These are phyloP conservation scores for Neofusicoccum kwambonambiense DNA, from an alignment of 2,329 filamentous ascomycete genomes.

Conservation along the genomic window DNA sequence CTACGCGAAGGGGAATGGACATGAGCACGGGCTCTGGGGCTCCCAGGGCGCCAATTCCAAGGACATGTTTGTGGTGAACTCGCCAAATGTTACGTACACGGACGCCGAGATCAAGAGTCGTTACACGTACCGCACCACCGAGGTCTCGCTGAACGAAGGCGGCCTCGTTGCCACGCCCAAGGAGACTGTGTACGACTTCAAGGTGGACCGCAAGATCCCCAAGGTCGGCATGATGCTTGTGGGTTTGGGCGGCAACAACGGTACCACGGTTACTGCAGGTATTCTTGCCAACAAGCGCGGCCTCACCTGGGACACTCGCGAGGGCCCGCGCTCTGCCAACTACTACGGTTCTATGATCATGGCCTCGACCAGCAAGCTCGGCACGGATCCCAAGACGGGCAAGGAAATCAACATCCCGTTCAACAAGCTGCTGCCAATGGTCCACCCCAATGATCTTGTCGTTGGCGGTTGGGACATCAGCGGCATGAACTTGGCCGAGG, in stretches of 20 bases:
- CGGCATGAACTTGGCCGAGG: slow-evolving; percentile 78
- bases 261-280: slow-evolving; percentile 92
- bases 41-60: slow-evolving; percentile 41
- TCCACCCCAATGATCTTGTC: slow-evolving; percentile 92
- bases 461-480: slow-evolving; percentile 98
- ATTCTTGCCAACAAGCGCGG: slow-evolving; percentile 91
- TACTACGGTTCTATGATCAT: slow-evolving; percentile 99
- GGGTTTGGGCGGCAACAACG: slow-evolving; percentile 97
- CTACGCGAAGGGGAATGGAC: slow-evolving; percentile 53
- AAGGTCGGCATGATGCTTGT: slow-evolving; percentile 97
- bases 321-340: slow-evolving; percentile 81
- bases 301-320: slow-evolving; percentile 89
- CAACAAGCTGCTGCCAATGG: slow-evolving; percentile 91
- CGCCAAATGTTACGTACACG: slow-evolving; percentile 89
- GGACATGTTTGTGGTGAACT: slow-evolving; percentile 80
- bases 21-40: slow-evolving; percentile 22
- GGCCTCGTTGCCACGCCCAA: slow-evolving; percentile 81
- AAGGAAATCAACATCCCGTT: slow-evolving; percentile 96
- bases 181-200: slow-evolving; percentile 94
- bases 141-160: slow-evolving; percentile 71
- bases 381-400: slow-evolving; percentile 77
- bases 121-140: slow-evolving; percentile 95
- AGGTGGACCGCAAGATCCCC: slow-evolving; percentile 88
- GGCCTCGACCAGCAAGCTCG: slow-evolving; percentile 95
- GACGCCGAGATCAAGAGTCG: slow-evolving; percentile 85